These are phyloP conservation scores for Thalassiosira livingstoniorum DNA, from an alignment of 352 stramenopile genomes.

Conservation along the genomic window DNA sequence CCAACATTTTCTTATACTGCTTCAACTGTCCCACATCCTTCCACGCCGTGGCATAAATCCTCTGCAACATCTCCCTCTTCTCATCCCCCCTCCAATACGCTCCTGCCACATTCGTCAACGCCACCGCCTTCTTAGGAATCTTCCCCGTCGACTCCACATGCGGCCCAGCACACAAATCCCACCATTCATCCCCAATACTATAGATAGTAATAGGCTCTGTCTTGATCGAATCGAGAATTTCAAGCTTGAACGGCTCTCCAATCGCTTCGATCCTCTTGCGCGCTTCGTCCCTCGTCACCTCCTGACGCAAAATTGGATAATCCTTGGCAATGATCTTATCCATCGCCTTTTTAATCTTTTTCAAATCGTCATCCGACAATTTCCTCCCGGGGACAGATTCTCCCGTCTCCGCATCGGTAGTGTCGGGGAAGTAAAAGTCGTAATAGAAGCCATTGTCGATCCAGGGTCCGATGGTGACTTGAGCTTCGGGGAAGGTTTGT, in stretches of 20 bases:
- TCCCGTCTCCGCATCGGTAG: constrained; percentile 65
- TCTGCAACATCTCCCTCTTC: constrained; percentile 92
- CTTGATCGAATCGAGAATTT: constrained; percentile 88
- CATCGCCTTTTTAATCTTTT: constrained; percentile 90
- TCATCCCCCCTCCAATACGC: constrained; percentile 91
- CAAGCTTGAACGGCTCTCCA: constrained; percentile 94
- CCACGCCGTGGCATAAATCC: constrained; percentile 97
- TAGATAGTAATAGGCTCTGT: constrained; percentile 89
- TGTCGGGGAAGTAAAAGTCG: constrained; percentile 88
- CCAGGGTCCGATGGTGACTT: constrained; percentile 91
- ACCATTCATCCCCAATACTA: constrained; percentile 87
- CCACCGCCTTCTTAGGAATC: constrained; percentile 84
- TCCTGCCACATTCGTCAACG: constrained; percentile 84
- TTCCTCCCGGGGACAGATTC: constrained; percentile 68
- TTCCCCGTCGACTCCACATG: constrained; percentile 94
- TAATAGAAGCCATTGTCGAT: constrained; percentile 91
- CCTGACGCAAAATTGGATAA: constrained; percentile 92
- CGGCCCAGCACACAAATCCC: constrained; percentile 96
- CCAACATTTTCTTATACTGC: constrained; percentile 87
- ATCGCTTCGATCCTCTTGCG: constrained; percentile 89
- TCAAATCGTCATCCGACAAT: constrained; percentile 86
- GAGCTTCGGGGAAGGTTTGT: constrained; percentile 85
- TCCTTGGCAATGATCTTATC: constrained; percentile 95
- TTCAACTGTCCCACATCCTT: constrained; percentile 88
- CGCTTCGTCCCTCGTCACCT: constrained; percentile 91